These are phyloP conservation scores for Mycosphaerella sp. DNA, from an alignment of 2,329 filamentous ascomycete genomes.

Conservation along the genomic window DNA sequence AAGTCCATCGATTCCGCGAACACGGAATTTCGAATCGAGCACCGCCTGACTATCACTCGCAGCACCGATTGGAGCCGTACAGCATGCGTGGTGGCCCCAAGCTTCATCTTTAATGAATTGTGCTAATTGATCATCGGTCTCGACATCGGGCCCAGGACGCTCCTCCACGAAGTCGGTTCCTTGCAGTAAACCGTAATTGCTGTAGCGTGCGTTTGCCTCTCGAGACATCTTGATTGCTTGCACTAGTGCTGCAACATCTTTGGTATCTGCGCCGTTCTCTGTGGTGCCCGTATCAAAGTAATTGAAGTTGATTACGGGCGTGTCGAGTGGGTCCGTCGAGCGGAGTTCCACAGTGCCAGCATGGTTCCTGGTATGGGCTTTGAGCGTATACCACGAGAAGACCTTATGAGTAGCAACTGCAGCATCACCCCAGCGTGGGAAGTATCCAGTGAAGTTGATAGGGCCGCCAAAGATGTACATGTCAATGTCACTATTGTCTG, in stretches of 20 bases:
- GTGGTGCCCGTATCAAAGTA: conserved; percentile 49
- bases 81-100: conserved; percentile 54
- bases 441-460: conserved; percentile 51
- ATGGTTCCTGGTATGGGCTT: conserved; percentile 59
- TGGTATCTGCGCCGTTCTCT: conserved; percentile 31
- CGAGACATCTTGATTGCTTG: conserved; percentile 33
- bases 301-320: conserved; percentile 58
- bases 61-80: conserved; percentile 50
- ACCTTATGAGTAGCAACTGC: conserved; percentile 42
- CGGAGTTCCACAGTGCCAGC: conserved; percentile 56
- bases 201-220: conserved; percentile 14
- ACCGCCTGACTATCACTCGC: conserved; percentile 17
- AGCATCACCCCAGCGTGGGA: conserved; percentile 47
- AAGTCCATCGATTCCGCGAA: conserved; percentile 15
- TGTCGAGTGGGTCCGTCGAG: conserved; percentile 57
- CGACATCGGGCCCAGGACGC: conserved; percentile 39
- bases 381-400: conserved; percentile 50
- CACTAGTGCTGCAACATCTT: conserved; percentile 51
- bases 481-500: conserved; percentile 44
- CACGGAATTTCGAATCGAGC: conserved; percentile 16
- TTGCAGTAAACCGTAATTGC: conserved; percentile 6
- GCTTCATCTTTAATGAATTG: conserved; percentile 41
- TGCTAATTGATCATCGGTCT: conserved; percentile 41
- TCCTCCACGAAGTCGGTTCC: conserved; percentile 31
- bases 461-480: conserved; percentile 52